phyloP scores from a whole-genome alignment of 1,284 basidiomycete genomes.

The Cutaneotrichosporon sp. region DNA sequence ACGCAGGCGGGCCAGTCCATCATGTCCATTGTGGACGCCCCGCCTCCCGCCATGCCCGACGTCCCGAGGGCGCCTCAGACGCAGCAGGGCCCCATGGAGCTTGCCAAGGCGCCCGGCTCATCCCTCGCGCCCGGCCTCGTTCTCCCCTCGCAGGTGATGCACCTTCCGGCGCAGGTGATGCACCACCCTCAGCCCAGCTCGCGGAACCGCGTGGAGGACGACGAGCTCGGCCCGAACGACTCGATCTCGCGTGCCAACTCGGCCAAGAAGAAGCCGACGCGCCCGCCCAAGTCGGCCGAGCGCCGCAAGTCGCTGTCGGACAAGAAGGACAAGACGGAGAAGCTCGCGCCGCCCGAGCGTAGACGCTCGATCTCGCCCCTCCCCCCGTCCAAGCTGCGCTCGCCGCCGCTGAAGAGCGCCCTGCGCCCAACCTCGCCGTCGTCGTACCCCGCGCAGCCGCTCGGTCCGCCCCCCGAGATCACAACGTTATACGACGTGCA shows the following conservation, averaged over 20 bases:
- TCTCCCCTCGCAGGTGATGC: constrained; percentile 15
- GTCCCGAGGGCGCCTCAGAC: constrained; percentile 51
- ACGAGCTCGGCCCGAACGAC: constrained; percentile 24
- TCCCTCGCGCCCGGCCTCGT: constrained; percentile 29
- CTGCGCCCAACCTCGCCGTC: constrained; percentile 45
- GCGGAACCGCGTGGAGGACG: constrained; percentile 3
- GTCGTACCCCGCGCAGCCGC: constrained; percentile 15
- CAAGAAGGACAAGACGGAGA: constrained; percentile 9
- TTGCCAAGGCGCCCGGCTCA: constrained; percentile 47
- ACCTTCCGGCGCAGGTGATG: neutral
- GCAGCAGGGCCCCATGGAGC: constrained; percentile 36
- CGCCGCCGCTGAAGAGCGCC: constrained; percentile 52
- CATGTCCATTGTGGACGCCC: constrained; percentile 43
- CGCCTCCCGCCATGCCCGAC: constrained; percentile 46
- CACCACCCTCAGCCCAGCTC: neutral
- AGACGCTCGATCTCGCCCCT: constrained; percentile 31
- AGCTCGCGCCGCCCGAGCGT: constrained; percentile 5
- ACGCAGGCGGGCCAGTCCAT: constrained; percentile 23
- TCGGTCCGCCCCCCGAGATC: constrained; percentile 10
- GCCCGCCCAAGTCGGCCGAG: neutral
- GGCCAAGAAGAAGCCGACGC: neutral
- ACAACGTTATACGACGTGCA: constrained; percentile 42
- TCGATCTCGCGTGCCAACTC: constrained; percentile 34
- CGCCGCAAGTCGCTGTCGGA: constrained; percentile 17
- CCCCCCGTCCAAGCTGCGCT: constrained; percentile 42